Evolutionary conservation across 495 filamentous ascomycete species (phyloP), one percentile per base, ranked within the genome.

Genomic region (Alectoria sarmentosa): DNA sequence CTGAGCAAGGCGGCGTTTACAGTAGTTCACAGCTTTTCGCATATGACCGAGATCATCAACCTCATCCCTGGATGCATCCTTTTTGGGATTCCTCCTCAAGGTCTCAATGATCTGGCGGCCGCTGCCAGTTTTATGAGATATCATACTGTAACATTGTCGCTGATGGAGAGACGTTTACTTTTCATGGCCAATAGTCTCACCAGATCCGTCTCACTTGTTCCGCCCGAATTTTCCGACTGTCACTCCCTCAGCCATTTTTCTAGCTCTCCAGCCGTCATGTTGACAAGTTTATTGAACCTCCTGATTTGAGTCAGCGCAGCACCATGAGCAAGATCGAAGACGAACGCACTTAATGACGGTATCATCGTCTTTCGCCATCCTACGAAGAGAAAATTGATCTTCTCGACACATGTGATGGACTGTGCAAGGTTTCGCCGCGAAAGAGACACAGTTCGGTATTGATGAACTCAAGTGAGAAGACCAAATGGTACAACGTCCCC

Each of bases 251-350:
- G 77, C 86, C 86, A 89, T 28, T 78, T 76, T 62, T 84, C 75
- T 39, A 89, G 77, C 65, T 88, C 86, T 7, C 73, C 68, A 0
- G 84, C 73, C 11, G 78, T 77, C 86, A 90, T 89, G 71, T 90
- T 88, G 44, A 89, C 84, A 58, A 88, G 76, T 37, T 82, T 78
- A 67, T 88, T 88, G 75, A 88, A 89, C 72, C 88, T 84, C 55
- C 83, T 86, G 69, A 17, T 23, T 41, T 41, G 38, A 17, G 15
- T 48, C 7, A 52, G 46, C 60, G 41, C 42, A 37, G n/a, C 48
- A 52, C 2, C 23, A 13, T 30, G 13, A 28, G 23, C 41, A 5
- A 17, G 32, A 30, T 48, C 30, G 21, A 44, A 36, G 14, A 14
- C 15, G 11, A n/a, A 32, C 77, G 44, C 65, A 83, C 83, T 80